Evolutionary conservation across 176 grass and related monocot genomes (phyloP).

Genomic region (Zoysia japonica): DNA sequence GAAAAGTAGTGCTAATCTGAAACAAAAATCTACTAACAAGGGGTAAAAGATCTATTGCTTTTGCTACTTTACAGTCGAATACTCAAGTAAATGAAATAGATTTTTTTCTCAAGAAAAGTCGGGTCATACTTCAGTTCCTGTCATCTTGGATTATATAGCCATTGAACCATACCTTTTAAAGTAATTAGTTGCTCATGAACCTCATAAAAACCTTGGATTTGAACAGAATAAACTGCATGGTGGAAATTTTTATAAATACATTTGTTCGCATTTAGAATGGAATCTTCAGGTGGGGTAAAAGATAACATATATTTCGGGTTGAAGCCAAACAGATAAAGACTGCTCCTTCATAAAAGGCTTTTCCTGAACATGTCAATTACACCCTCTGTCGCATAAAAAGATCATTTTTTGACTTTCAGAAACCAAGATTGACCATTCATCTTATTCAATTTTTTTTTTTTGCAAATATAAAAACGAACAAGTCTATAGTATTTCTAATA

Average conservation of each 20-base stretch:
- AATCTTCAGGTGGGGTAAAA: slow-evolving; percentile 1
- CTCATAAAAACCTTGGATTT: slow-evolving; percentile 17
- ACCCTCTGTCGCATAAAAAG: too few species aligned
- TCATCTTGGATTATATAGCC: neutral
- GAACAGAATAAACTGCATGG: neutral
- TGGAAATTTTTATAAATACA: neutral
- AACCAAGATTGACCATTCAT: too few species aligned
- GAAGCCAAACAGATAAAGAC: slow-evolving; percentile 22
- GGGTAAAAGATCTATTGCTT: slow-evolving; percentile 18
- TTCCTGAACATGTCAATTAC: slow-evolving; percentile 10
- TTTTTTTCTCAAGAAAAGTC: slow-evolving; percentile 18
- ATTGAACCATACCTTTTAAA: neutral
- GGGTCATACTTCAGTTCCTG: neutral
- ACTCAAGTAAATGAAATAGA: slow-evolving; percentile 16
- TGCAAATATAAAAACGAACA: too few species aligned
- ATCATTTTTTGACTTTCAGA: too few species aligned
- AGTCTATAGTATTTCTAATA: too few species aligned
- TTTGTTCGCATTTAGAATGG: neutral
- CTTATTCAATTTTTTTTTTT: too few species aligned
- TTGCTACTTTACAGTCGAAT: slow-evolving; percentile 19
- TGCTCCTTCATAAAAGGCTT: slow-evolving; percentile 1
- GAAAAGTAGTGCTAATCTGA: slow-evolving; percentile 8
- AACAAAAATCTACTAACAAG: slow-evolving; percentile 10
- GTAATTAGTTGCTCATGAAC: neutral
- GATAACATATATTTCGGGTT: neutral